These are phyloP conservation scores for Phytophthora foliorum DNA, from an alignment of 352 stramenopile species.

Conservation along the genomic window DNA sequence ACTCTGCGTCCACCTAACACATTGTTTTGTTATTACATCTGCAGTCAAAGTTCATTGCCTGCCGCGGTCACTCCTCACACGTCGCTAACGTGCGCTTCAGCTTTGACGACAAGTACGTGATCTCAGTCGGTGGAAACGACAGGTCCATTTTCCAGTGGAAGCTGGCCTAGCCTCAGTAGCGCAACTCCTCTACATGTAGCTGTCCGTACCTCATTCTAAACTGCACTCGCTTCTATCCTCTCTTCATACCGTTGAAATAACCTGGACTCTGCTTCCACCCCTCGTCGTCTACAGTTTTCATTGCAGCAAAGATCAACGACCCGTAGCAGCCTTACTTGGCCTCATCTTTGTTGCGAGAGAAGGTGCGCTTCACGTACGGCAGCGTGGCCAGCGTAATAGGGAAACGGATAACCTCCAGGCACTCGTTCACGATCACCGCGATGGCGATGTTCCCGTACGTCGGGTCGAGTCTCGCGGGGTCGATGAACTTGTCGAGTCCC, in stretches of 20 bases:
- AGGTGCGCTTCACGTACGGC: constrained; percentile 76
- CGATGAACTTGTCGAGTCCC: constrained; percentile 82
- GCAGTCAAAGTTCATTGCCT: constrained; percentile 62
- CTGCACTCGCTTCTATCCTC: constrained; percentile 26
- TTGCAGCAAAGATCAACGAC: no score
- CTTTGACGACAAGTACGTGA: constrained; percentile 82
- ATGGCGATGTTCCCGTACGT: constrained; percentile 90
- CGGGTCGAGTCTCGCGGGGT: constrained; percentile 79
- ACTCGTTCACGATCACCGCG: constrained; percentile 89
- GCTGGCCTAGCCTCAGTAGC: constrained; percentile 38
- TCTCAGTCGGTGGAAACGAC: constrained; percentile 88
- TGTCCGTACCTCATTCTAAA: constrained; percentile 26
- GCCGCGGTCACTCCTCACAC: constrained; percentile 81
- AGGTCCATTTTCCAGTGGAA: constrained; percentile 91
- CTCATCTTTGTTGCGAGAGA: constrained; percentile 60
- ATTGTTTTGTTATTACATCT: constrained; percentile 9
- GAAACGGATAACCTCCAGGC: constrained; percentile 86
- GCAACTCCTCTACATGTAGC: no score
- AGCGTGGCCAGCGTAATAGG: constrained; percentile 89
- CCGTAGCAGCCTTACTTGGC: constrained; percentile 48
- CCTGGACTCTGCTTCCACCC: constrained; percentile 4
- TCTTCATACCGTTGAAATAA: constrained; percentile 14
- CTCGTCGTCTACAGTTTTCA: no score
- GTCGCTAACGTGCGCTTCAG: constrained; percentile 88
- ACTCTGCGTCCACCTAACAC: background rate